phyloP scores from a whole-genome alignment of 192 early-diverging fungal genomes.

The Entophlyctis helioformis region DNA sequence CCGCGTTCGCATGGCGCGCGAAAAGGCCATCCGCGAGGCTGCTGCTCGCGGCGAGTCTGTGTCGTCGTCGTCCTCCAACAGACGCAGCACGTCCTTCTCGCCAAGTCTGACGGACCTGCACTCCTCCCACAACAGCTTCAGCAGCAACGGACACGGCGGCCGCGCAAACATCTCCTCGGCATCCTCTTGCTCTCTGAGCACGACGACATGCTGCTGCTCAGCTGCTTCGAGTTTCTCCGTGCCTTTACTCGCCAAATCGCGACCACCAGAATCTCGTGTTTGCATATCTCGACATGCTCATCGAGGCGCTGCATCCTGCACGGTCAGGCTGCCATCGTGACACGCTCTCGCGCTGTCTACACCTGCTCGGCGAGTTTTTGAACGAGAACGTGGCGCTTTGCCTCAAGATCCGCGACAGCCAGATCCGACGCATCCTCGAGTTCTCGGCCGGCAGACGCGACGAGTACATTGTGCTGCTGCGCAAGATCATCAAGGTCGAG shows the following conservation, averaged over 20 bases:
- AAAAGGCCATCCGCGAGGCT: too few relatives aligned
- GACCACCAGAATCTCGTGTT: not conserved
- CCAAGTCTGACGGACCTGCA: too few relatives aligned
- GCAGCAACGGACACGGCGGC: too few relatives aligned
- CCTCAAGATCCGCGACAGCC: slow-evolving; percentile 1
- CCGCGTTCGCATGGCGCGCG: too few relatives aligned
- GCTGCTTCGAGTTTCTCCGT: too few relatives aligned
- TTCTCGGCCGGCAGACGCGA: slow-evolving; percentile 6
- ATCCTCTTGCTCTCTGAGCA: too few relatives aligned
- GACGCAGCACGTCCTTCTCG: too few relatives aligned
- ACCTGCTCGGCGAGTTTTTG: not conserved
- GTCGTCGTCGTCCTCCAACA: too few relatives aligned
- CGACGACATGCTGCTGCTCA: too few relatives aligned
- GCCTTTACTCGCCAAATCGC: not conserved
- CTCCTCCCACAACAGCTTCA: too few relatives aligned
- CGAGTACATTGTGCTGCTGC: slow-evolving; percentile 14
- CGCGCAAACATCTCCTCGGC: too few relatives aligned
- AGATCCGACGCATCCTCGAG: slow-evolving; percentile 13
- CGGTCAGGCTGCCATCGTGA: not conserved
- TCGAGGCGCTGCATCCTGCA: not conserved
- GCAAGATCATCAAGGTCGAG: slow-evolving; percentile 8
- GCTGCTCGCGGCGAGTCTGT: too few relatives aligned
- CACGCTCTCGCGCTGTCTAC: not conserved
- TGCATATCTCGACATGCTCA: not conserved
- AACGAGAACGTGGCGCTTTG: slow-evolving; percentile 6